Percentiles rank a stretch among this genome's conserved stretches.
Evolutionary conservation across 129 eudicot species (phyloP).

Genomic region (Saposhnikovia divaricata): DNA sequence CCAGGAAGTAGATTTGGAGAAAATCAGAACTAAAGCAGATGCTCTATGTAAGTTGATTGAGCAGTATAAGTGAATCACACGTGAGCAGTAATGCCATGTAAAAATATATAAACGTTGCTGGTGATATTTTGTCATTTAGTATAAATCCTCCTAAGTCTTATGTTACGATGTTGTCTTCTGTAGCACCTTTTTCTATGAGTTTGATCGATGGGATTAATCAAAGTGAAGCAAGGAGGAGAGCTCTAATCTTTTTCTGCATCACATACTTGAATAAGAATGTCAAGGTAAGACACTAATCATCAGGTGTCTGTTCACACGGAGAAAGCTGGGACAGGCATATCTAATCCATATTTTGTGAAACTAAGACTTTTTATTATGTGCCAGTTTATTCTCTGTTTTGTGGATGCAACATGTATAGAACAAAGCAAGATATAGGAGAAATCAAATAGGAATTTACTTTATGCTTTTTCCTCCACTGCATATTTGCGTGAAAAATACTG

Average conservation of each 20-base stretch:
- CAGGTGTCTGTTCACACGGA: background rate
- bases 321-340: background rate
- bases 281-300: conserved; percentile 44
- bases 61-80: background rate
- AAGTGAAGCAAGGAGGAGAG: conserved; percentile 78
- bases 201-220: conserved; percentile 84
- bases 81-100: background rate
- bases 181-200: conserved; percentile 60
- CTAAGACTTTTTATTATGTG: no score
- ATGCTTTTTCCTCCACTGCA: background rate
- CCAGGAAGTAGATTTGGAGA: conserved; percentile 62
- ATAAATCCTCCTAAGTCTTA: background rate
- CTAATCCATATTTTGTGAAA: background rate
- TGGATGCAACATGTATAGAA: background rate
- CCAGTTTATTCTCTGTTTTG: background rate
- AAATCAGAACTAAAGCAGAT: conserved; percentile 59
- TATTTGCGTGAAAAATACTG: background rate
- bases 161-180: conserved; percentile 15
- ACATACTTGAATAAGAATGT: conserved; percentile 52
- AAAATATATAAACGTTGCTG: background rate
- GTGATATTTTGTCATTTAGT: background rate
- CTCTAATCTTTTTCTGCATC: conserved; percentile 60
- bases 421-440: background rate
- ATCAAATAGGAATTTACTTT: background rate
- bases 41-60: conserved; percentile 46